These are phyloP conservation scores for Geotrichum candidum DNA, from an alignment of 1,139 yeast species.

Conservation along the genomic window DNA sequence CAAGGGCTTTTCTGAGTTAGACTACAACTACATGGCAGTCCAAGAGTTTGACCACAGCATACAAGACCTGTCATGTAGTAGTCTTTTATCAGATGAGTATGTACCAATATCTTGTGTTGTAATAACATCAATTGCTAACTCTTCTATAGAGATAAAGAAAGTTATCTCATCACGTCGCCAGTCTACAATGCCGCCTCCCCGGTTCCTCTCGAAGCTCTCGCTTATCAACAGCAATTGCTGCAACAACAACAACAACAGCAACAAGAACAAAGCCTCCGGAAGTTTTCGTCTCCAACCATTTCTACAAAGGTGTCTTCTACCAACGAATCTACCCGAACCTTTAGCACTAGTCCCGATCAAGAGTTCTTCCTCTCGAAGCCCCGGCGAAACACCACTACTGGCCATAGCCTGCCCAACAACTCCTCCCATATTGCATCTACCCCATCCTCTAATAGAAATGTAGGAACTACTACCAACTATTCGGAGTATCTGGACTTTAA, in stretches of 20 bases:
- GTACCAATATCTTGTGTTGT: background rate
- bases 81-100: background rate
- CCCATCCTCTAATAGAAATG: background rate
- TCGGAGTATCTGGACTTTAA: constrained; percentile 3
- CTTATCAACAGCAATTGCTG: background rate
- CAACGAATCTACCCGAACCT: background rate
- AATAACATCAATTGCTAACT: background rate
- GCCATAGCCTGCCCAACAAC: background rate
- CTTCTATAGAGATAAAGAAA: background rate
- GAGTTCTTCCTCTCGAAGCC: background rate
- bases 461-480: background rate
- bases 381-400: constrained; percentile 6
- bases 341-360: background rate
- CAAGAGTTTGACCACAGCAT: background rate
- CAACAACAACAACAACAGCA: too few relatives aligned
- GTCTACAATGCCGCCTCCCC: background rate
- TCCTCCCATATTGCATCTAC: background rate
- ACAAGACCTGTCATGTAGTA: background rate
- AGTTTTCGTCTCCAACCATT: background rate
- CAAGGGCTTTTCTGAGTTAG: background rate
- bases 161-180: background rate
- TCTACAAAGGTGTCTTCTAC: background rate
- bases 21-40: background rate
- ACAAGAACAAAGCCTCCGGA: background rate
- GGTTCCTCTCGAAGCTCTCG: background rate